A percentile compares a stretch with the other conserved stretches of the same genome.
Conservation (phyloP, 108 stramenopile genomes). For the Nitzschia palea region DNA sequence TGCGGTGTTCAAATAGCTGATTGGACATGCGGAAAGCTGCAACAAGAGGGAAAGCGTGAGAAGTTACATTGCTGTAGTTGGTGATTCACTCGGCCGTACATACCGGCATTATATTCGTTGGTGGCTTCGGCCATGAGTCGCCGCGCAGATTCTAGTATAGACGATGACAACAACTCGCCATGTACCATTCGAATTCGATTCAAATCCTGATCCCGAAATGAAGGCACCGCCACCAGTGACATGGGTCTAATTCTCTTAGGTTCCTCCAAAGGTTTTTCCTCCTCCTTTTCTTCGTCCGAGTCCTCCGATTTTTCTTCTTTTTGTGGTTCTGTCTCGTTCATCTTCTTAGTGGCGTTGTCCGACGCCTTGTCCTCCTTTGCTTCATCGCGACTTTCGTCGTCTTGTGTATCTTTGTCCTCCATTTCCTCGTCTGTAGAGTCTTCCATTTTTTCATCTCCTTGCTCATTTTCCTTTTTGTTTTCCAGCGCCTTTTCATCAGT, state of each 20-base stretch:
- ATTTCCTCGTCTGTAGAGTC: slow-evolving; percentile 3
- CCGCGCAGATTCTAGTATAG: slow-evolving; percentile 32
- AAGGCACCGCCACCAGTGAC: slow-evolving; percentile 65
- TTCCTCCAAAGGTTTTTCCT: slow-evolving; percentile 8
- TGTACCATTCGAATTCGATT: slow-evolving; percentile 57
- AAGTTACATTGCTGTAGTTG: neutral
- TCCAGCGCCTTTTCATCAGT: neutral
- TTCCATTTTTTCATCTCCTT: slow-evolving; percentile 1
- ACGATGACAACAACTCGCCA: slow-evolving; percentile 34
- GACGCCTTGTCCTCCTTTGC: slow-evolving; percentile 13
- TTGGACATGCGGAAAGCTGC: slow-evolving; percentile 36
- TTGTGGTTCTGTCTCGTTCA: slow-evolving; percentile 1
- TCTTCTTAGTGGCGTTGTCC: neutral
- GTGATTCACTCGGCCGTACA: neutral
- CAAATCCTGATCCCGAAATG: slow-evolving; percentile 71
- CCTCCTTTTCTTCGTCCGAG: slow-evolving; percentile 13
- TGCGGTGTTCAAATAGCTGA: slow-evolving; percentile 30
- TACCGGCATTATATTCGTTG: slow-evolving; percentile 52
- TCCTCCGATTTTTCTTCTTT: slow-evolving; percentile 21
- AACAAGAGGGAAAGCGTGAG: neutral
- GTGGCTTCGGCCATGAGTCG: slow-evolving; percentile 30
- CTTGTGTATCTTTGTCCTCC: neutral
- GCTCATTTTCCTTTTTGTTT: neutral
- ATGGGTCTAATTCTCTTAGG: slow-evolving; percentile 47
- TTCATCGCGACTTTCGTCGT: neutral